Conservation (phyloP, 768 basidiomycete species). For the Collybia sordida region DNA sequence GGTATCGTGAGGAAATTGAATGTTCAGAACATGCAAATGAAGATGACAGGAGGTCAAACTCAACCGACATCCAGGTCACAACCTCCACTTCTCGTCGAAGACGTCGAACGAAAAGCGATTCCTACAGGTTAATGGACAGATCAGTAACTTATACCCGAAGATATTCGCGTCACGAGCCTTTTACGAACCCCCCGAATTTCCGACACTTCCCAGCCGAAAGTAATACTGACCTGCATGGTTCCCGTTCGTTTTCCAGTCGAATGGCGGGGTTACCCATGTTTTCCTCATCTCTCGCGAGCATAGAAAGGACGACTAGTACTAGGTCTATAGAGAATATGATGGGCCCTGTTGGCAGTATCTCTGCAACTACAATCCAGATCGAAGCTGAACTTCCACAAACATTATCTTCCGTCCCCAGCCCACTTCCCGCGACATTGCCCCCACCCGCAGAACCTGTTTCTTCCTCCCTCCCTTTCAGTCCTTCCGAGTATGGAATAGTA, state of each 20-base stretch:
- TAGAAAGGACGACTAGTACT: neutral
- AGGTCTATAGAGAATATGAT: neutral
- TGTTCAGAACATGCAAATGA: too few relatives aligned
- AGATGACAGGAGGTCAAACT: too few relatives aligned
- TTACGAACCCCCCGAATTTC: conserved; percentile 21
- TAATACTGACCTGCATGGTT: conserved; percentile 7
- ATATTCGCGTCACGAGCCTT: conserved; percentile 1
- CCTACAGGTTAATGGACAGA: too few relatives aligned
- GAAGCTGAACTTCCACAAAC: too few relatives aligned
- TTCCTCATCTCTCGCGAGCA: conserved; percentile 2
- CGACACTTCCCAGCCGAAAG: conserved; percentile 31
- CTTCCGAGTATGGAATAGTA: conserved; percentile 39
- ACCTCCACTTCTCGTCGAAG: conserved; percentile 6
- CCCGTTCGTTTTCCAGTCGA: conserved; percentile 20
- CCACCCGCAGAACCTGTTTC: conserved; percentile 11
- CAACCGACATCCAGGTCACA: neutral
- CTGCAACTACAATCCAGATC: too few relatives aligned
- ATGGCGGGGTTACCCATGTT: conserved; percentile 7
- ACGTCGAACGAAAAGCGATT: neutral
- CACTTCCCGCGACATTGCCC: conserved; percentile 10
- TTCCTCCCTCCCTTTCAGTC: conserved; percentile 30
- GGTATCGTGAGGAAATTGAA: too few relatives aligned
- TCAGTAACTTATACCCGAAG: neutral
- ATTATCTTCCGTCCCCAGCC: too few relatives aligned
- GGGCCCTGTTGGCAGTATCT: too few relatives aligned